A percentile compares a stretch with the other conserved stretches of the same genome.
Conservation (phyloP, 1,284 basidiomycete genomes). For the Wolfiporia cocos region DNA sequence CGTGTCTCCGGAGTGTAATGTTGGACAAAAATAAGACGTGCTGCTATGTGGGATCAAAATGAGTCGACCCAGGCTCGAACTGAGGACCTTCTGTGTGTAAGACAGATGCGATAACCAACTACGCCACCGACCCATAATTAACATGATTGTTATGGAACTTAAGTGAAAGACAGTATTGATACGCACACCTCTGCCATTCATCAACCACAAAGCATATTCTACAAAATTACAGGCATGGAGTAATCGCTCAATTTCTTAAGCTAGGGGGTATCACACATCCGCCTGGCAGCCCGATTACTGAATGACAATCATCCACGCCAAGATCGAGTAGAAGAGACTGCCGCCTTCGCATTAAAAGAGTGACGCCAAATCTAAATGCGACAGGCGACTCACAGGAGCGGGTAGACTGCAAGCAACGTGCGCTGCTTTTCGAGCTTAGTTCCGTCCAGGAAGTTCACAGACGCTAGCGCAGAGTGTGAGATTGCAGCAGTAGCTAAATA, state of each 20-base stretch:
- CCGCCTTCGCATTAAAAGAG: not conserved
- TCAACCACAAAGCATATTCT: no score
- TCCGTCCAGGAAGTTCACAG: conserved; percentile 91
- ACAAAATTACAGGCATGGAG: no score
- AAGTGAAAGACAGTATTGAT: no score
- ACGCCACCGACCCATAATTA: conserved; percentile 57
- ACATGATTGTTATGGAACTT: no score
- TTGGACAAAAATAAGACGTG: not conserved
- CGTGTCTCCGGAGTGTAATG: not conserved
- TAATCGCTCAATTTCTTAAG: no score
- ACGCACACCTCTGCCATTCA: no score
- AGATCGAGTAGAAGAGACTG: conserved; percentile 79
- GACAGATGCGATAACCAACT: conserved; percentile 80
- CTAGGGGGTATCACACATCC: no score
- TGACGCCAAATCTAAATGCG: not conserved
- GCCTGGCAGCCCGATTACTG: no score
- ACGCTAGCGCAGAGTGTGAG: conserved; percentile 43
- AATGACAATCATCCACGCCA: conserved; percentile 94
- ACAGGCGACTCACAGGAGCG: conserved; percentile 64
- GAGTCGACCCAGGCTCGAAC: conserved; percentile 14
- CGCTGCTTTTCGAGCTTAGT: conserved; percentile 87
- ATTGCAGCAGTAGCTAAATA: not conserved
- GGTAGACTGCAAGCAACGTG: conserved; percentile 89
- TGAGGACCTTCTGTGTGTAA: conserved; percentile 34
- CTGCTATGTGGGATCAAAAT: conserved; percentile 1